Conservation (phyloP, 805 yeast genomes). For the Candida railenensis region DNA sequence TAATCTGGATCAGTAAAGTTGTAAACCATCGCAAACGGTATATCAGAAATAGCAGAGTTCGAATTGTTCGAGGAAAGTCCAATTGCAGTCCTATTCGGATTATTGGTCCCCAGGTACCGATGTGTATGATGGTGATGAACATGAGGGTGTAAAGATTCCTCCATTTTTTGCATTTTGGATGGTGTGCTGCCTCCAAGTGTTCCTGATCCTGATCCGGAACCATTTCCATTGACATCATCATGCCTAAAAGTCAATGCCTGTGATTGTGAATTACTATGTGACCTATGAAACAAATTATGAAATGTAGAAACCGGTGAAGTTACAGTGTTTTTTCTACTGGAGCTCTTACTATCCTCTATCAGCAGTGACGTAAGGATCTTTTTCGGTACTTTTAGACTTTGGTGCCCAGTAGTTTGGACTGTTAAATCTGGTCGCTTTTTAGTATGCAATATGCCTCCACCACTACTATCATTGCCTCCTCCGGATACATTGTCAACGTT, state of each 20-base stretch:
- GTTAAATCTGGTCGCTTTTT: slow-evolving; percentile 25
- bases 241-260: not conserved
- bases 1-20: slow-evolving; percentile 34
- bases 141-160: slow-evolving; percentile 1
- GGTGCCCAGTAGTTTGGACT: slow-evolving; percentile 29
- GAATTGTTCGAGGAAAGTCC: slow-evolving; percentile 34
- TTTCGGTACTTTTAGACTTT: slow-evolving; percentile 21
- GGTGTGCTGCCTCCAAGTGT: not conserved
- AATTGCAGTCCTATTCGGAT: slow-evolving; percentile 20
- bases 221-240: not conserved
- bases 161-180: slow-evolving; percentile 2
- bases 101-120: not conserved
- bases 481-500: not conserved
- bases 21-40: slow-evolving; percentile 28
- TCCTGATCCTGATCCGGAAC: slow-evolving; percentile 1
- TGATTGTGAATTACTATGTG: slow-evolving; percentile 13
- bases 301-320: slow-evolving; percentile 32
- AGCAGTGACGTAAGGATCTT: slow-evolving; percentile 16
- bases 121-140: slow-evolving; percentile 1
- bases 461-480: not conserved
- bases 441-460: not conserved
- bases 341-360: slow-evolving; percentile 1
- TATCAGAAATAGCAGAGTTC: slow-evolving; percentile 30
- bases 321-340: slow-evolving; percentile 21
- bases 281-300: slow-evolving; percentile 33